Base-by-base conservation (phyloP, 2,329 filamentous ascomycete genomes). In the Colletotrichum tofieldiae region DNA sequence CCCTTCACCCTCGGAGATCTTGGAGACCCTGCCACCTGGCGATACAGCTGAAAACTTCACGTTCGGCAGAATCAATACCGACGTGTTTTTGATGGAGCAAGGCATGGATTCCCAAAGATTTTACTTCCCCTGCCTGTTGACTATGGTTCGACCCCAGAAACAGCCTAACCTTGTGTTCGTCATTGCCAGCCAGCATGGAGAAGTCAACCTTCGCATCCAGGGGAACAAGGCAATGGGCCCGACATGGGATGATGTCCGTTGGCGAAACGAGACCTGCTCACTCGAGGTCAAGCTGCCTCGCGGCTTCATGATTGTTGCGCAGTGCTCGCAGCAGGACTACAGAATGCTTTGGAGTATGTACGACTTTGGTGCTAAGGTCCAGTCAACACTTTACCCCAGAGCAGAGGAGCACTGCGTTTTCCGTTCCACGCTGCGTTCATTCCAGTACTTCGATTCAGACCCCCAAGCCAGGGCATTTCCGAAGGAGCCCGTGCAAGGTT, bases 191-290 rank as follows among this genome's bases (percentile, higher is more conserved):
- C 94, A 97, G 81, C 93, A 91, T 76, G 92, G 93, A 18, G 87
- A 93, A 26, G 87, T 97, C 71, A 94, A 95, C 75, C 83, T 98
- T 45, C 85, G 89, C 58, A 91, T 98, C 18, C 92, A 93, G 77
- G 86, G 88, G 35, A 91, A 91, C 77, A 91, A 91, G 76, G 90
- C 89, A 75, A 83, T 86, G 8, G 93, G 93, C 0, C 90, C 93
- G 1, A 92, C 90, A 0, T 98, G 95, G 95, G 90, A 94, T 8
- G 93, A 96, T 79, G 89, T 97, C 6, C 88, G 90, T 52, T 98
- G 95, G 95, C 92, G 92, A 69, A 87, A 91, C 23, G 91, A 93
- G 59, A 86, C 87, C 8, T 88, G 87, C 72, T 87, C 89, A 0
- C 86, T 98, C 68, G 89, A 91, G 26, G 81, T 97, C 47, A 89